Conservation (phyloP, 2,329 filamentous ascomycete genomes). For the Cryphonectria japonica region DNA sequence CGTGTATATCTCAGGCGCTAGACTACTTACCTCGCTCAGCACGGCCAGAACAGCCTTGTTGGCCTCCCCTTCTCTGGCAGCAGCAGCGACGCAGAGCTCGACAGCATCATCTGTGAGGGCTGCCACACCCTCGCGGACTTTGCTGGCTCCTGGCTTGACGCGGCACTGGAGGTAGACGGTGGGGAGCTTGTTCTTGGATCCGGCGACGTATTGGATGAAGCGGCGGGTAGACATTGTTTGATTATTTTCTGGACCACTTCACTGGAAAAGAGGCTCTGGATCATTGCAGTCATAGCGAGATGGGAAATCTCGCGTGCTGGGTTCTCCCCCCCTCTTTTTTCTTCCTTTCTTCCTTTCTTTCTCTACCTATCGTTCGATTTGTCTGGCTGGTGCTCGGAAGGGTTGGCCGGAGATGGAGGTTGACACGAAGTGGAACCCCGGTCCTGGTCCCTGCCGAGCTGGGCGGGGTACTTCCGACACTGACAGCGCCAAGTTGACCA, state of each 20-base stretch:
- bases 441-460: background rate
- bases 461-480: background rate
- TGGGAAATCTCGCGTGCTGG: background rate
- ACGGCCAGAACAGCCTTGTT: conserved; percentile 69
- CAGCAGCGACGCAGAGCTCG: conserved; percentile 68
- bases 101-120: conserved; percentile 60
- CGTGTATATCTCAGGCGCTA: background rate
- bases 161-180: conserved; percentile 65
- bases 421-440: background rate
- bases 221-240: conserved; percentile 22
- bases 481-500: background rate
- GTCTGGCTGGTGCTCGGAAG: background rate
- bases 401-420: background rate
- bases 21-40: conserved; percentile 58
- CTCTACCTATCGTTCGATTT: background rate
- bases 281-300: background rate
- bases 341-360: background rate
- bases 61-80: conserved; percentile 68
- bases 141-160: conserved; percentile 68
- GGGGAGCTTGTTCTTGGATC: conserved; percentile 50
- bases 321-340: background rate
- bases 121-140: conserved; percentile 63
- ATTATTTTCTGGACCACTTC: conserved; percentile 46
- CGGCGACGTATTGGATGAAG: conserved; percentile 47
- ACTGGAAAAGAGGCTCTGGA: background rate